These are phyloP conservation scores for Psidium friedrichsthalianum DNA, from an alignment of 345 rosid genomes.

Conservation along the genomic window DNA sequence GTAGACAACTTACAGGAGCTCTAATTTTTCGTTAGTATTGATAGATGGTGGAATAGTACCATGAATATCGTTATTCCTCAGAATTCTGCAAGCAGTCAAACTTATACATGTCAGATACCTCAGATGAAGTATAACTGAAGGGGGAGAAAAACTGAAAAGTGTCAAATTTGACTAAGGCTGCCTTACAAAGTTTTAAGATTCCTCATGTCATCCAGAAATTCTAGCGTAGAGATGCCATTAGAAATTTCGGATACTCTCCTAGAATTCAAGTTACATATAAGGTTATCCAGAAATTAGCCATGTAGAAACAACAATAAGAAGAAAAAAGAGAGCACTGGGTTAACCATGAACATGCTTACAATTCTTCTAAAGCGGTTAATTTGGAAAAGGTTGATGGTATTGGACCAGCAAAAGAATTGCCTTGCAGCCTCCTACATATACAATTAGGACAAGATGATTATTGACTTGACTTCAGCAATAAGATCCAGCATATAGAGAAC, in stretches of 20 bases:
- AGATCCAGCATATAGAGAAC: not conserved
- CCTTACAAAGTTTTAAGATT: constrained; percentile 1
- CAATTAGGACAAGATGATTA: not conserved
- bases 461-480: not conserved
- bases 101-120: not conserved
- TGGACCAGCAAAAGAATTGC: constrained; percentile 3
- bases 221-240: not conserved
- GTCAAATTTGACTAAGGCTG: not conserved
- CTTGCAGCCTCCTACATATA: not conserved
- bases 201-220: constrained; percentile 1
- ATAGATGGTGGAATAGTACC: not conserved
- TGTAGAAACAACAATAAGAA: not conserved
- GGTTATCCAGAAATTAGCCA: not conserved
- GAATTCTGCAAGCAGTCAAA: not conserved
- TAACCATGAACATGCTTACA: not conserved
- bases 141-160: not conserved
- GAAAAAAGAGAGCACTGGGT: not conserved
- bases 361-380: not conserved
- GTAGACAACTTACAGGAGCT: not conserved
- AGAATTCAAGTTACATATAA: not conserved
- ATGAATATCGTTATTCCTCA: constrained; percentile 1
- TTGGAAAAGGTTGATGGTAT: constrained; percentile 1
- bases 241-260: constrained; percentile 2
- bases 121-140: not conserved
- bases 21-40: not conserved